phyloP scores from a whole-genome alignment of 345 rosid species.

The Populus ilicifolia region DNA sequence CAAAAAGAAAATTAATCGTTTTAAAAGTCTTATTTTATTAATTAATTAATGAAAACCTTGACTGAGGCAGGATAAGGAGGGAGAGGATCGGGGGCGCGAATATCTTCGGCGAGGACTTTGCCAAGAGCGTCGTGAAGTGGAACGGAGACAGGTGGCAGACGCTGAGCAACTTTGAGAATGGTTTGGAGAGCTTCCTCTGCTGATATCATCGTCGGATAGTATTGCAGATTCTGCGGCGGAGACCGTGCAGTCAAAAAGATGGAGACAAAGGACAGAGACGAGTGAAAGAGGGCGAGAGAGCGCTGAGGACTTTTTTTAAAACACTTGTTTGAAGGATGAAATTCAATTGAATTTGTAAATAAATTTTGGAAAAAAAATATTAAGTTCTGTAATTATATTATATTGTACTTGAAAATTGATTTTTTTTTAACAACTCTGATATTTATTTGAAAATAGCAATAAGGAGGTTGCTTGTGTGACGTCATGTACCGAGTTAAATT shows the following conservation, averaged over 20 bases:
- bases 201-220: slow-evolving; percentile 40
- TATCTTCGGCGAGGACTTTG: slow-evolving; percentile 77
- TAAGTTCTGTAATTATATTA: too few species aligned
- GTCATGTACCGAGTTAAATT: fast-evolving
- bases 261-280: too few species aligned
- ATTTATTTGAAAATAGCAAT: too few species aligned
- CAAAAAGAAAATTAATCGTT: not conserved
- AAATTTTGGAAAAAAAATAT: too few species aligned
- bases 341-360: too few species aligned
- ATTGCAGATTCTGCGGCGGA: not conserved
- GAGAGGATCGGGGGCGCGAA: slow-evolving; percentile 75
- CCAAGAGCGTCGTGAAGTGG: slow-evolving; percentile 68
- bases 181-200: slow-evolving; percentile 59
- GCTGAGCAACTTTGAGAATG: slow-evolving; percentile 54
- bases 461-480: too few species aligned
- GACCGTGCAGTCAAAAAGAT: too few species aligned
- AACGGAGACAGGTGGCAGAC: slow-evolving; percentile 51
- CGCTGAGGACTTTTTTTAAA: too few species aligned
- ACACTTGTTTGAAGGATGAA: too few species aligned
- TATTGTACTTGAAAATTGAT: too few species aligned
- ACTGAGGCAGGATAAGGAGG: slow-evolving; percentile 96
- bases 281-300: too few species aligned
- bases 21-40: not conserved
- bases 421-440: too few species aligned
- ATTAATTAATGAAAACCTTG: slow-evolving; percentile 39